phyloP scores from a whole-genome alignment of 345 rosid genomes.

The Sonneratia alba region DNA sequence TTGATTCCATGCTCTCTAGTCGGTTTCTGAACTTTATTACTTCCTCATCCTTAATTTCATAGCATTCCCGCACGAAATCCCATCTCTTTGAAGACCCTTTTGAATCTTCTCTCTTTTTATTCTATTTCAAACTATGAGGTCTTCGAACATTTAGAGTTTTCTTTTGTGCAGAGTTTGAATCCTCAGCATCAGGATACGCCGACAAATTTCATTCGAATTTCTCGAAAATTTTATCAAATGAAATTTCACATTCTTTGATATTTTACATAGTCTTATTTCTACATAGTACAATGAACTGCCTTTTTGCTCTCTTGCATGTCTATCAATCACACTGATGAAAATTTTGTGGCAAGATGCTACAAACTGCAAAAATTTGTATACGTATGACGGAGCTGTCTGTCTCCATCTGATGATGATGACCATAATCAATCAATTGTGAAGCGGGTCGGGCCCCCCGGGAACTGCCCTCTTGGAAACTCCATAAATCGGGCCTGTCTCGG shows the following conservation, averaged over 20 bases:
- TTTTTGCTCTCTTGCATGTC: background rate
- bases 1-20: too few relatives aligned
- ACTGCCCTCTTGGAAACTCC: constrained; percentile 35
- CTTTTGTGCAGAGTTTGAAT: background rate
- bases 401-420: background rate
- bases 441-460: constrained; percentile 53
- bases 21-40: too few relatives aligned
- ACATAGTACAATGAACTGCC: background rate
- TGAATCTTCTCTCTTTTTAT: too few relatives aligned
- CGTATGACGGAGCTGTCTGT: background rate
- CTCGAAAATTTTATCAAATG: background rate
- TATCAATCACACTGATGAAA: constrained; percentile 8
- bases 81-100: background rate
- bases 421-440: constrained; percentile 38
- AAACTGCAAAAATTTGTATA: constrained; percentile 20
- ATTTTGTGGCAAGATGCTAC: constrained; percentile 3
- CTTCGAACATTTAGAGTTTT: background rate
- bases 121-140: too few relatives aligned
- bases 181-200: background rate
- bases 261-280: background rate
- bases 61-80: background rate
- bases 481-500: constrained; percentile 17
- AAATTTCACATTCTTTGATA: background rate
- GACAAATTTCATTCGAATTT: background rate
- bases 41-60: background rate